Percentiles rank a stretch among this genome's conserved stretches.
Conservation (phyloP, 2,329 filamentous ascomycete species). For the Sarocladium kiliense region DNA sequence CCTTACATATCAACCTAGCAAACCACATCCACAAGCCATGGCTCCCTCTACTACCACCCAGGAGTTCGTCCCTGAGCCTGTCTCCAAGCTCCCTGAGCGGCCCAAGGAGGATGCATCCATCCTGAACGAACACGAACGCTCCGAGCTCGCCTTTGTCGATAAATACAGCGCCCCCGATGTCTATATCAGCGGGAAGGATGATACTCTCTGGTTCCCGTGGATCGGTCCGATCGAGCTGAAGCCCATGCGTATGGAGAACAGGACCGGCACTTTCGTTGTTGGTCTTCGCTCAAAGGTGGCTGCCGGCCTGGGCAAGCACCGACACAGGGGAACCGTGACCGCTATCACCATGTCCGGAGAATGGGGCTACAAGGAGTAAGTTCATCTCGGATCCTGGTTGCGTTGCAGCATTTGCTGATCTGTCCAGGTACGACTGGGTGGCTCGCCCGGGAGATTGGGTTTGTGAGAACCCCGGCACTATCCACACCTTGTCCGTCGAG, state of each 20-base stretch:
- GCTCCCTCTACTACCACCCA: slow-evolving; percentile 10
- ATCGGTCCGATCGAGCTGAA: slow-evolving; percentile 14
- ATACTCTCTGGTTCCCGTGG: slow-evolving; percentile 18
- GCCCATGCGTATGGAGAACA: slow-evolving; percentile 13
- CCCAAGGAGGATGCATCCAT: slow-evolving; percentile 8
- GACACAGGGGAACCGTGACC: slow-evolving; percentile 13
- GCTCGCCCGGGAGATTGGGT: slow-evolving; percentile 20
- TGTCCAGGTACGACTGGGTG: slow-evolving; percentile 21
- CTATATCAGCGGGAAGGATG: slow-evolving; percentile 17
- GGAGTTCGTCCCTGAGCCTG: slow-evolving; percentile 11
- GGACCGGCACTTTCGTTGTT: slow-evolving; percentile 13
- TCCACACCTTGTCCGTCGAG: slow-evolving; percentile 18
- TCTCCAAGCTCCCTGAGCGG: slow-evolving; percentile 11
- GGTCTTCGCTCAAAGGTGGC: slow-evolving; percentile 13
- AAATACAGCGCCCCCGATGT: slow-evolving; percentile 21
- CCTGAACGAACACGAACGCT: slow-evolving; percentile 10
- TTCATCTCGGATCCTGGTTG: neutral
- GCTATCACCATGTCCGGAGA: slow-evolving; percentile 17
- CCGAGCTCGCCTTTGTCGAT: slow-evolving; percentile 19
- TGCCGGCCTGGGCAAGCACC: slow-evolving; percentile 13
- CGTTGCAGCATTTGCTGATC: slow-evolving; percentile 1
- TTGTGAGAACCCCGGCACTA: slow-evolving; percentile 19
- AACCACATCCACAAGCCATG: slow-evolving; percentile 9
- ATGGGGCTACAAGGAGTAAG: slow-evolving; percentile 17
- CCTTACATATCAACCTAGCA: too few species aligned